A percentile compares a stretch with the other conserved stretches of the same genome.
phyloP scores from a whole-genome alignment of 2,329 filamentous ascomycete genomes.

The Thielaviopsis musarum region DNA sequence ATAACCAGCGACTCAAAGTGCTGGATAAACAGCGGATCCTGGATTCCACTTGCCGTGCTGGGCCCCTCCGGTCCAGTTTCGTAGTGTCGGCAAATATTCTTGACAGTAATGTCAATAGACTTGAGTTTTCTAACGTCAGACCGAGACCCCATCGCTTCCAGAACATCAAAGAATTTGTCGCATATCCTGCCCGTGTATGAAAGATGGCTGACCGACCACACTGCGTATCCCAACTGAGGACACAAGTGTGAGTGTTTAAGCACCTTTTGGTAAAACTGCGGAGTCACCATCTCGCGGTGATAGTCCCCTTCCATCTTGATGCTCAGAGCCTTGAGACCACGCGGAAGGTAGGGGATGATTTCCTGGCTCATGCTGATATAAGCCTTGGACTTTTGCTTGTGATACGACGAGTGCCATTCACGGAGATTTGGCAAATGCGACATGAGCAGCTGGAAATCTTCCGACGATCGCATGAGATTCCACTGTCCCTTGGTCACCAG shows the following conservation, averaged over 20 bases:
- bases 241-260: slow-evolving; percentile 47
- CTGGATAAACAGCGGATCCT: slow-evolving; percentile 53
- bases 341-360: slow-evolving; percentile 41
- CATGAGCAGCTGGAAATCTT: slow-evolving; percentile 46
- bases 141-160: slow-evolving; percentile 19
- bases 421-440: slow-evolving; percentile 47
- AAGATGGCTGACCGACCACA: slow-evolving; percentile 47
- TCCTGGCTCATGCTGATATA: slow-evolving; percentile 48
- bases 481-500: slow-evolving; percentile 60
- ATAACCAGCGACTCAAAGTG: slow-evolving; percentile 54
- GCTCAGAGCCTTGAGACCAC: slow-evolving; percentile 43
- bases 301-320: slow-evolving; percentile 59
- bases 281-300: slow-evolving; percentile 43
- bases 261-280: slow-evolving; percentile 44
- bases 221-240: slow-evolving; percentile 39
- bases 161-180: slow-evolving; percentile 46
- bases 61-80: slow-evolving; percentile 23
- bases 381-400: slow-evolving; percentile 57
- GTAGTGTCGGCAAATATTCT: slow-evolving; percentile 47
- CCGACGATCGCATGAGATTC: slow-evolving; percentile 51
- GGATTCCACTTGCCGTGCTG: slow-evolving; percentile 52
- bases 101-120: slow-evolving; percentile 54
- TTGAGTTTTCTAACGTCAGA: slow-evolving; percentile 19
- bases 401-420: slow-evolving; percentile 47
- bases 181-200: slow-evolving; percentile 59